A percentile compares a stretch with the other conserved stretches of the same genome.
These are phyloP conservation scores for Picea mariana DNA, from an alignment of 83 land plant genomes.

Conservation along the genomic window DNA sequence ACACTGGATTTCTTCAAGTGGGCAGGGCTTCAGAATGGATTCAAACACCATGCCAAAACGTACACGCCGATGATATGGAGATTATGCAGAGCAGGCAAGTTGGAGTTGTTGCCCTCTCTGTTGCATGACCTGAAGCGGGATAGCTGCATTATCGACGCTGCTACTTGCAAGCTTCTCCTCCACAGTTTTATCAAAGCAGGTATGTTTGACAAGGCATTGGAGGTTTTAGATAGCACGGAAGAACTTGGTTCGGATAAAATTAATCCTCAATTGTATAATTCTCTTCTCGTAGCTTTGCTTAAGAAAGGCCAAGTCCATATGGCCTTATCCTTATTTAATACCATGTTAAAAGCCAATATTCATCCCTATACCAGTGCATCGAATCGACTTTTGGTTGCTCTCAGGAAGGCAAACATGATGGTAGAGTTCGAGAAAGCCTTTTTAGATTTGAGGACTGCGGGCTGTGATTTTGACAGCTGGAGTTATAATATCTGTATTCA, in stretches of 20 bases:
- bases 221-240: constrained; percentile 42
- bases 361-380: constrained; percentile 32
- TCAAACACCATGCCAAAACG: constrained; percentile 37
- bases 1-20: constrained; percentile 51
- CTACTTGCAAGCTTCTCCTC: constrained; percentile 36
- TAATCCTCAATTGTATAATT: constrained; percentile 20
- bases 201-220: constrained; percentile 34
- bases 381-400: constrained; percentile 44
- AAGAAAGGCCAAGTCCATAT: constrained; percentile 41
- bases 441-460: constrained; percentile 25
- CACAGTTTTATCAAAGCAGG: constrained; percentile 35
- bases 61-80: constrained; percentile 32
- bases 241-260: constrained; percentile 19
- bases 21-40: constrained; percentile 31
- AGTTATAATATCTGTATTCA: constrained; percentile 67
- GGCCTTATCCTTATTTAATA: constrained; percentile 46
- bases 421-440: constrained; percentile 41
- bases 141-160: constrained; percentile 25
- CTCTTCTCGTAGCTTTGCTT: constrained; percentile 49
- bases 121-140: constrained; percentile 29
- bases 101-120: constrained; percentile 24
- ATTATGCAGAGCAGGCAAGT: constrained; percentile 25
- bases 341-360: constrained; percentile 28
- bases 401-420: constrained; percentile 37
- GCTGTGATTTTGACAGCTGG: constrained; percentile 24